Evolutionary conservation across 345 rosid species (phyloP).

Genomic region (Fremontodendron californicum): DNA sequence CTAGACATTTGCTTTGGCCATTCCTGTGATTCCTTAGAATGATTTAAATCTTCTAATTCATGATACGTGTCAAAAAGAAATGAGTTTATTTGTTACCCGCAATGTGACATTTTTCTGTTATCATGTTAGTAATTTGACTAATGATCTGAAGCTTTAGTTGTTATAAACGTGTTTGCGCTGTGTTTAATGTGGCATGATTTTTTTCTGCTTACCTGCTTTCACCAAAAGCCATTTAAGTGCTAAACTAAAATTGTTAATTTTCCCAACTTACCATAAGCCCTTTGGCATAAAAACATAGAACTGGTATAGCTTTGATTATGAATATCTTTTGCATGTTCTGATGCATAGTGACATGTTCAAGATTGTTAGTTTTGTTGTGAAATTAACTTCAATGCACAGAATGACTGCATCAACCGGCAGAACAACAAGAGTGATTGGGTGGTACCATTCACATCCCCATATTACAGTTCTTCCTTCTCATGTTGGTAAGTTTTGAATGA

Average conservation of each 20-base stretch:
- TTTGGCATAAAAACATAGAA: neutral
- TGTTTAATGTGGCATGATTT: neutral
- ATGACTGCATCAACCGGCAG: conserved; percentile 75
- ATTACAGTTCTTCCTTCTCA: conserved; percentile 98
- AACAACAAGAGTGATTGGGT: conserved; percentile 93
- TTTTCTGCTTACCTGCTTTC: neutral
- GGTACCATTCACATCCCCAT: conserved; percentile 99
- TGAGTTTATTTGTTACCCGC: neutral
- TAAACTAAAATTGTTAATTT: neutral
- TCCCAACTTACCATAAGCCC: neutral
- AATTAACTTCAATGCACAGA: conserved; percentile 58
- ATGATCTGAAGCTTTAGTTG: conserved; percentile 2
- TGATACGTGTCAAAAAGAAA: neutral
- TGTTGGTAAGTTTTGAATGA: conserved; percentile 56
- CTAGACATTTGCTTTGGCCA: neutral
- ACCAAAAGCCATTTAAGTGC: neutral
- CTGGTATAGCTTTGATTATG: neutral
- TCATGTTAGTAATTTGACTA: neutral
- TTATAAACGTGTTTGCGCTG: neutral
- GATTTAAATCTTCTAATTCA: neutral
- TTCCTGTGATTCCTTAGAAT: neutral
- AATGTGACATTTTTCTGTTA: neutral
- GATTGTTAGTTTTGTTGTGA: conserved; percentile 14
- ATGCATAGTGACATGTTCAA: neutral
- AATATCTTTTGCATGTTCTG: neutral